Percentiles rank a stretch among this genome's conserved stretches.
Conservation (phyloP, 108 stramenopile species). For the Schizochytrium sp. region DNA sequence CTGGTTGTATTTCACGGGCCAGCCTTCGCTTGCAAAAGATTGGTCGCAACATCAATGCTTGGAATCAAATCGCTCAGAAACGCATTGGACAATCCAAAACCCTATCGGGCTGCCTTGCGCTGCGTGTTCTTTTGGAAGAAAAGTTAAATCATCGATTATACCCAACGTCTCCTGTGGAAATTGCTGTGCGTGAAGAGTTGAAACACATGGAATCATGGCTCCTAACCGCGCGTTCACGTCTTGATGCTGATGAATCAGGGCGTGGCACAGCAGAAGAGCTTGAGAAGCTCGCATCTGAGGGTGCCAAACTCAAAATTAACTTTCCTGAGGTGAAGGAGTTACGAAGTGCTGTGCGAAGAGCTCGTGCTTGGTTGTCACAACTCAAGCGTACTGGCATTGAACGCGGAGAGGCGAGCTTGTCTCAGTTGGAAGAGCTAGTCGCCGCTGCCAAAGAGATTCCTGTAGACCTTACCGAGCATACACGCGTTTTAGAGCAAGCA, state of each 20-base stretch:
- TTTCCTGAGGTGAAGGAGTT: conserved; percentile 48
- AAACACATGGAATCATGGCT: not conserved
- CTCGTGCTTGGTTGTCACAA: not conserved
- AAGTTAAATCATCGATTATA: not conserved
- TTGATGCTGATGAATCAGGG: not conserved
- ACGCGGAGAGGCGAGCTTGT: not conserved
- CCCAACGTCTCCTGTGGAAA: not conserved
- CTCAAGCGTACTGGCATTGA: conserved; percentile 24
- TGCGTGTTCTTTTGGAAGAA: not conserved
- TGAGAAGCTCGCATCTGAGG: conserved; percentile 16
- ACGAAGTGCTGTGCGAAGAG: not conserved
- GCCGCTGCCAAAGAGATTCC: not conserved
- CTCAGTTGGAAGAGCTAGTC: not conserved
- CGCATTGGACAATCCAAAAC: not conserved
- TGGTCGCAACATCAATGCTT: not conserved
- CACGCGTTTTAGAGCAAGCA: not conserved
- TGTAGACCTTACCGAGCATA: conserved; percentile 45
- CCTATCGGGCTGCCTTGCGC: not conserved
- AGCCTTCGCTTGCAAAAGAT: not conserved
- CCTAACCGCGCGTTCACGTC: not conserved
- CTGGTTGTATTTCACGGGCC: not conserved
- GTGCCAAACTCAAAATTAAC: not conserved
- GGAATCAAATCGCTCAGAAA: conserved; percentile 12
- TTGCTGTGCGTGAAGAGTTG: not conserved
- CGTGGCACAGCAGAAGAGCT: not conserved